Evolutionary conservation across 1,284 basidiomycete species (phyloP), one percentile per base, ranked within the genome.

Genomic region (Ceratobasidium sp.): DNA sequence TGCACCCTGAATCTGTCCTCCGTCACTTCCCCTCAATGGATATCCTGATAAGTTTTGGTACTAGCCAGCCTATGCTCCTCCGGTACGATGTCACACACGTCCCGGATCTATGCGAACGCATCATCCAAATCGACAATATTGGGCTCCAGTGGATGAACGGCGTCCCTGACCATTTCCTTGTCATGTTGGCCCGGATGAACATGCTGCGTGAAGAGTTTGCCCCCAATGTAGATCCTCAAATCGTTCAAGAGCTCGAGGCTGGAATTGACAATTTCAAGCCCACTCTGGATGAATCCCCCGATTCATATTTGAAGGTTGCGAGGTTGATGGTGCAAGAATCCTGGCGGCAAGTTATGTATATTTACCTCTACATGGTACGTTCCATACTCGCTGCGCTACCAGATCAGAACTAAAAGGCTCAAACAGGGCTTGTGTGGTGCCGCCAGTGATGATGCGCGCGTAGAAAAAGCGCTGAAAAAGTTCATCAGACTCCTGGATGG

Each of bases 361-460:
- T 65, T n/a, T 64, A 64, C 27, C 41, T 64, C n/a, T 64, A 64
- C 24, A 64, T 64, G 62, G 62, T 64, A 46, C n/a, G 62, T 48
- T 8, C 19, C 29, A 24, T 16, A 27, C 11, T 22, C 48, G 43
- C 39, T 13, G 2, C 7, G 9, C n/a, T 24, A 41, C n/a, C 9
- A 31, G 8, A 13, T 64, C n/a, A 5, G 46, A 9, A 48, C 11
- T 24, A 31, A 51, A 3, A 5, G 2, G 11, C 37, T 31, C 16
- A 46, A 11, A 24, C 31, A 46, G 41, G 63, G 19, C n/a, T 39
- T 65, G 22, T 46, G 46, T 27, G 63, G 41, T 6, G 19, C 29
- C 19, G 27, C 46, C 14, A 34, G 43, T 11, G 16, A 51, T n/a
- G 63, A 65, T 46, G 27, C 46, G 13, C 43, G 63, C 48, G 63